Evolutionary conservation across 2,329 filamentous ascomycete genomes (phyloP).

Genomic region (Magnaporthiopsis incrustans): DNA sequence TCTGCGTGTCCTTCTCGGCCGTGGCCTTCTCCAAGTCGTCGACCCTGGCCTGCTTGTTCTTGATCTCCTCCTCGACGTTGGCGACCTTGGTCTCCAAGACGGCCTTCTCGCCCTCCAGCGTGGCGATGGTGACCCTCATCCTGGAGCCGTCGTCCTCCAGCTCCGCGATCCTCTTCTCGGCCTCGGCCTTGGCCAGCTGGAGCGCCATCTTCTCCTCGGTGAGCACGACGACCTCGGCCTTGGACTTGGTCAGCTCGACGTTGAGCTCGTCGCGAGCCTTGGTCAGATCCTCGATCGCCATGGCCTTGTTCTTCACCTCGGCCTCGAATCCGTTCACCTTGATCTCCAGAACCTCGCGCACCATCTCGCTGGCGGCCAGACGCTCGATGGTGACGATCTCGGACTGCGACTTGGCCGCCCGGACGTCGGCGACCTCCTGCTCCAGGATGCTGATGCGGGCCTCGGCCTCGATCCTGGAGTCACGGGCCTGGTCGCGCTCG

Average conservation of each 20-base stretch:
- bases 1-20: slow-evolving; percentile 2
- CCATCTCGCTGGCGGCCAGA: slow-evolving; percentile 11
- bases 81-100: slow-evolving; percentile 2
- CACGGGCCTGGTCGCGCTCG: slow-evolving; percentile 3
- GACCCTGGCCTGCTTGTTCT: slow-evolving; percentile 4
- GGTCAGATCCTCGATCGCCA: slow-evolving; percentile 2
- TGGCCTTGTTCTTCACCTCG: slow-evolving; percentile 5
- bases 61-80: slow-evolving; percentile 1
- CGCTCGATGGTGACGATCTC: slow-evolving; percentile 11
- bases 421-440: slow-evolving; percentile 8
- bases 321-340: slow-evolving; percentile 8
- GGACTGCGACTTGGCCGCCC: slow-evolving; percentile 10
- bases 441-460: slow-evolving; percentile 9
- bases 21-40: slow-evolving; percentile 5
- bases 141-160: slow-evolving; percentile 5
- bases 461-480: slow-evolving; percentile 6
- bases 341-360: slow-evolving; percentile 10
- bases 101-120: slow-evolving; percentile 8
- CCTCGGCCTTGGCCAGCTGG: slow-evolving; percentile 4
- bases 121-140: slow-evolving; percentile 2
- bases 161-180: not conserved
- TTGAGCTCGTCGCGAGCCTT: not conserved
- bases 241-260: not conserved
- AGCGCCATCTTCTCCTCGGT: slow-evolving; percentile 6
- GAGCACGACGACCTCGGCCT: not conserved